Evolutionary conservation across 345 rosid species (phyloP).

Genomic region (Pistacia atlantica): DNA sequence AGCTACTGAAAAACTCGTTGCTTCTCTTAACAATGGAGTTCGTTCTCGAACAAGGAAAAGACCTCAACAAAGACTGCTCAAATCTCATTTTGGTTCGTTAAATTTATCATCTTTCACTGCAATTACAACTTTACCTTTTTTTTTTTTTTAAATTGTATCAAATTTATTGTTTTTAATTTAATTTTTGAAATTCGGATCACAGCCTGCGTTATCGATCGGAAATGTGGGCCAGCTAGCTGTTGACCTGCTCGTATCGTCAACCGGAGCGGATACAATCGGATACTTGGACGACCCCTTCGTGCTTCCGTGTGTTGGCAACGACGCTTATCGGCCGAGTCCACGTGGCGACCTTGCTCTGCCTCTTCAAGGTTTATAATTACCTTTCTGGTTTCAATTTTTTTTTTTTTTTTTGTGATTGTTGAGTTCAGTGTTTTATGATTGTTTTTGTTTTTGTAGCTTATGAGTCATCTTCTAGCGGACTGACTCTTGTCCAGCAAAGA

Average conservation of each 20-base stretch:
- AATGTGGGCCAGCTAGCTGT: constrained; percentile 91
- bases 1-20: background rate
- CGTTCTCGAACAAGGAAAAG: constrained; percentile 58
- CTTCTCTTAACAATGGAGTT: constrained; percentile 54
- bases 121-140: background rate
- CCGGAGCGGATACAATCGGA: constrained; percentile 66
- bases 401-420: background rate
- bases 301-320: constrained; percentile 92
- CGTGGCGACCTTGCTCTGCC: constrained; percentile 78
- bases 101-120: background rate
- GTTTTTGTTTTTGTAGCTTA: constrained; percentile 51
- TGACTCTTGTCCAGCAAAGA: constrained; percentile 72
- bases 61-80: constrained; percentile 51
- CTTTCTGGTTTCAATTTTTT: background rate
- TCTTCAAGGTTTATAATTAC: constrained; percentile 61
- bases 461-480: constrained; percentile 48
- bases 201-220: constrained; percentile 94
- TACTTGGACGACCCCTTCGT: constrained; percentile 72
- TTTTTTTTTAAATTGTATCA: background rate
- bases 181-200: background rate
- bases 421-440: background rate
- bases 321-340: constrained; percentile 72
- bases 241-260: constrained; percentile 82
- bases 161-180: background rate
- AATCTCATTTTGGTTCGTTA: constrained; percentile 64